A percentile compares a stretch with the other conserved stretches of the same genome.
Conservation (phyloP, 345 rosid genomes). For the Leavenworthia alabamica region DNA sequence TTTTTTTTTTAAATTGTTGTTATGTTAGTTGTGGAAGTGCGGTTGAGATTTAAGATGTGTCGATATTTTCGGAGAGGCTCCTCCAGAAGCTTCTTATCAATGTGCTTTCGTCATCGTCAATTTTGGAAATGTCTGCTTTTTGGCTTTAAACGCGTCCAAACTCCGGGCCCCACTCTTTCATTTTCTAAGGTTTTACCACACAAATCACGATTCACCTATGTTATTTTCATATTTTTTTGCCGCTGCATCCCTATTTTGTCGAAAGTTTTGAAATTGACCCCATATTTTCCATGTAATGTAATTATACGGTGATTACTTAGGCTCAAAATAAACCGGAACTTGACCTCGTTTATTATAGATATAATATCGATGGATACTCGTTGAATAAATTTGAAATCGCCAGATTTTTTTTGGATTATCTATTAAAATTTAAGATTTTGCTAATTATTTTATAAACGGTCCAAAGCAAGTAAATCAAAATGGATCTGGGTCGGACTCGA, state of each 20-base stretch:
- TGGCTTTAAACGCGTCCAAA: constrained; percentile 4
- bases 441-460: too few relatives aligned
- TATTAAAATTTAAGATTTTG: too few relatives aligned
- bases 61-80: neutral
- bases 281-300: neutral
- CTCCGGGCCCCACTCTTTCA: neutral
- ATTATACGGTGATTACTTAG: neutral
- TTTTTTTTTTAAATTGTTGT: neutral
- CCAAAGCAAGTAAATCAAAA: too few relatives aligned
- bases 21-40: too few relatives aligned
- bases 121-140: constrained; percentile 1
- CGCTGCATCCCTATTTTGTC: neutral
- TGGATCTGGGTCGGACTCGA: too few relatives aligned
- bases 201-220: neutral
- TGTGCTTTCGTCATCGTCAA: constrained; percentile 9
- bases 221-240: neutral
- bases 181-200: neutral
- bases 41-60: too few relatives aligned
- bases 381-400: too few relatives aligned
- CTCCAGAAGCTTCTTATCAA: constrained; percentile 19
- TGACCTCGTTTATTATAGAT: neutral
- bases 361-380: too few relatives aligned
- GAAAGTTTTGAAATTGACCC: neutral
- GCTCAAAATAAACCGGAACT: neutral
- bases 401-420: too few relatives aligned